Evolutionary conservation across 2,329 filamentous ascomycete genomes (phyloP).

Genomic region (Sporothrix brasiliensis): DNA sequence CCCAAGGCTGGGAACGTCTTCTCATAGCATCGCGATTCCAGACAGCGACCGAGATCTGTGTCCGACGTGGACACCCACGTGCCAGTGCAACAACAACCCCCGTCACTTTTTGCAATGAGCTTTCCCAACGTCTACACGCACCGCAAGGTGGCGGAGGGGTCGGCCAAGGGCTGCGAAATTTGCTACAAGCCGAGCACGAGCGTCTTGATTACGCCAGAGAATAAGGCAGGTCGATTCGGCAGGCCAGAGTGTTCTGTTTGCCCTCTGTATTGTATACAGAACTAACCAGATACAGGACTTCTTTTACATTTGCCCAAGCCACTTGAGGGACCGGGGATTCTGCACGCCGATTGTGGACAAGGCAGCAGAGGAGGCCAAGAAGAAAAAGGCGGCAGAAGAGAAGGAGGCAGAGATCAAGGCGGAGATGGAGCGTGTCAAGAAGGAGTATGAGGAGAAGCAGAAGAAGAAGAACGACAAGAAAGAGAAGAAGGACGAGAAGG

Average conservation of each 20-base stretch:
- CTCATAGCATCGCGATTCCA: background rate
- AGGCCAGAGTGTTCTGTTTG: no score
- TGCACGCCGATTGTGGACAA: conserved; percentile 74
- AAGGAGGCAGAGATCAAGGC: conserved; percentile 67
- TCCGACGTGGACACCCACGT: background rate
- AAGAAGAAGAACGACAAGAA: conserved; percentile 70
- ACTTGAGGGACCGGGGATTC: conserved; percentile 82
- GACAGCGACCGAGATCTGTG: background rate
- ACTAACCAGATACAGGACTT: conserved; percentile 61
- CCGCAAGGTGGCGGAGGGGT: conserved; percentile 82
- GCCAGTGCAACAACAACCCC: background rate
- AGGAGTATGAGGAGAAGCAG: conserved; percentile 75
- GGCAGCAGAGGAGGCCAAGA: conserved; percentile 64
- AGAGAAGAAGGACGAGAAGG: conserved; percentile 58
- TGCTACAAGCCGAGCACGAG: conserved; percentile 88
- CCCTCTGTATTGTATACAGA: no score
- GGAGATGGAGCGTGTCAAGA: conserved; percentile 67
- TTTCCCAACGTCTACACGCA: conserved; percentile 82
- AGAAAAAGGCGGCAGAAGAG: conserved; percentile 66
- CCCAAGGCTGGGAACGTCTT: background rate
- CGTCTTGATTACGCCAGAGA: conserved; percentile 85
- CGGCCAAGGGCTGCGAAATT: conserved; percentile 82
- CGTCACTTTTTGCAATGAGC: conserved; percentile 45
- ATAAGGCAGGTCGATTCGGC: conserved; percentile 64
- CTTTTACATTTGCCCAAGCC: conserved; percentile 85